phyloP scores from a whole-genome alignment of 495 filamentous ascomycete genomes.

The Aspergillus steynii region DNA sequence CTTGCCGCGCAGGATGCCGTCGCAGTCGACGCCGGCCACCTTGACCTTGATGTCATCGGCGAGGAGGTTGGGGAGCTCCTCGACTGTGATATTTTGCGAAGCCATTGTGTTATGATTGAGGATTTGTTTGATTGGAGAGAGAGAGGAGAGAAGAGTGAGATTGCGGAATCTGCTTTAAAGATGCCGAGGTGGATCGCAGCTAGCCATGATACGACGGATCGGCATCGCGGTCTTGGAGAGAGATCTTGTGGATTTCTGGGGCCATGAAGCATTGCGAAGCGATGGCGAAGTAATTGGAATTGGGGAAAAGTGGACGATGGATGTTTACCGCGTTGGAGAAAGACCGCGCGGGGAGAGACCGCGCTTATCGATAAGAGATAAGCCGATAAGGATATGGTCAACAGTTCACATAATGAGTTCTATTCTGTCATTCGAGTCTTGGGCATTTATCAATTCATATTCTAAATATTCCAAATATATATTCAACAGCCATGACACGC shows the following conservation, averaged over 20 bases:
- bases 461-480: background rate
- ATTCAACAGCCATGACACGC: conserved; percentile 45
- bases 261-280: background rate
- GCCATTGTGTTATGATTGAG: conserved; percentile 13
- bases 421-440: no score
- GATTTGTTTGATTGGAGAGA: background rate
- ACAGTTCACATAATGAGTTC: no score
- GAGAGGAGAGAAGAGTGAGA: background rate
- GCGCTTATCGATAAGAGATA: conserved; percentile 24
- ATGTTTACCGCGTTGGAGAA: conserved; percentile 14
- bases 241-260: background rate
- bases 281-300: conserved; percentile 1
- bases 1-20: conserved; percentile 85
- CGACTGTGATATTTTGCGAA: conserved; percentile 22
- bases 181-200: background rate
- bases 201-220: background rate
- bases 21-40: conserved; percentile 82
- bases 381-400: background rate
- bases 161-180: conserved; percentile 6
- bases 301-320: background rate
- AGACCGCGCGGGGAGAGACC: conserved; percentile 25
- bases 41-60: conserved; percentile 78
- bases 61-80: conserved; percentile 55
- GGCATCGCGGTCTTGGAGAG: background rate
- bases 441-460: no score